Conservation (phyloP, 2,329 filamentous ascomycete genomes). For the Penicillium sp. region DNA sequence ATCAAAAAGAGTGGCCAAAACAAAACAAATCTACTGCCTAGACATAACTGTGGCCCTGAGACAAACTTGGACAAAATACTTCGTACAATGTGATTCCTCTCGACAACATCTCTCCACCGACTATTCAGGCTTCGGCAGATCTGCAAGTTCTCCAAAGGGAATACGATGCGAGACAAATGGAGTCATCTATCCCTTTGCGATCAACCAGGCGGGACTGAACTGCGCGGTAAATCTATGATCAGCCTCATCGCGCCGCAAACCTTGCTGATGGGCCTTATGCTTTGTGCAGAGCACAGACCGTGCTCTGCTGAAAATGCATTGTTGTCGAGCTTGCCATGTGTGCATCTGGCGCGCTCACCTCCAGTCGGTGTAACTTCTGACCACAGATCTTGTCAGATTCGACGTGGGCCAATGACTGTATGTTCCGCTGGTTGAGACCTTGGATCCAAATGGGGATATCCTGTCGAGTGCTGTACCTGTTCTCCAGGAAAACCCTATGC, state of each 20-base stretch:
- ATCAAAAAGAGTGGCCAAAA: too few relatives aligned
- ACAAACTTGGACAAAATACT: too few relatives aligned
- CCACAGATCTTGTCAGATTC: constrained; percentile 9
- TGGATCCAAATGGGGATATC: constrained; percentile 2
- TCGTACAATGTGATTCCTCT: too few relatives aligned
- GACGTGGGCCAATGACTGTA: constrained; percentile 8
- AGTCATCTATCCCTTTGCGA: constrained; percentile 3
- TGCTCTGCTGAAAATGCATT: too few relatives aligned
- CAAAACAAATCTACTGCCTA: too few relatives aligned
- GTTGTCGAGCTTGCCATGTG: constrained; percentile 19
- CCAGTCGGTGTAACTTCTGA: constrained; percentile 18
- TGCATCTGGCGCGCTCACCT: constrained; percentile 7
- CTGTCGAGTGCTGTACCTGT: constrained; percentile 1
- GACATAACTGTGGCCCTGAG: too few relatives aligned
- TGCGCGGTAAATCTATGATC: constrained; percentile 18
- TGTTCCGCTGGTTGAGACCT: constrained; percentile 1
- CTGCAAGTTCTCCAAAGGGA: neutral
- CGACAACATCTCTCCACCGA: constrained; percentile 5
- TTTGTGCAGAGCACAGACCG: constrained; percentile 6
- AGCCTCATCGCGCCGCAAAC: constrained; percentile 7
- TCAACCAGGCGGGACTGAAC: neutral
- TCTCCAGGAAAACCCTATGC: constrained; percentile 6
- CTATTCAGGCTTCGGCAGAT: constrained; percentile 2
- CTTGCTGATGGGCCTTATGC: constrained; percentile 11
- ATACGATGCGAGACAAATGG: constrained; percentile 10